These are phyloP conservation scores for Pistacia vera DNA, from an alignment of 345 rosid genomes.

Conservation along the genomic window DNA sequence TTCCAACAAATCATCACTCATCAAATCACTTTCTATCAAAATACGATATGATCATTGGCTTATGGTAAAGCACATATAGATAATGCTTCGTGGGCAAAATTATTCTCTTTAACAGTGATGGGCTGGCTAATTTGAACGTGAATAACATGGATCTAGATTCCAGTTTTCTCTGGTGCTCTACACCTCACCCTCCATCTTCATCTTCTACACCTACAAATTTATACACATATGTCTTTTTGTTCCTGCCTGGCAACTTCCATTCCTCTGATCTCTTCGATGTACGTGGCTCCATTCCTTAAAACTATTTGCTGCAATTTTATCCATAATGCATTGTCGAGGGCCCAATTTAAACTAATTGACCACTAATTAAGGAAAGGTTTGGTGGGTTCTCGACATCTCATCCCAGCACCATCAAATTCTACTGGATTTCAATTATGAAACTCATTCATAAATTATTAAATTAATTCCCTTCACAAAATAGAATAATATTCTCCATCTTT, in stretches of 20 bases:
- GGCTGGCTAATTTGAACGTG: constrained; percentile 3
- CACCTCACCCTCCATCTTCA: constrained; percentile 5
- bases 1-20: constrained; percentile 16
- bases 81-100: constrained; percentile 11
- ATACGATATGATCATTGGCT: not conserved
- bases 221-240: too few relatives aligned
- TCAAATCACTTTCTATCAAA: constrained; percentile 2
- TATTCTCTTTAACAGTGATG: constrained; percentile 4
- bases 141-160: not conserved
- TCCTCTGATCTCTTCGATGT: too few relatives aligned
- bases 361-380: too few relatives aligned
- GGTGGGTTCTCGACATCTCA: too few relatives aligned
- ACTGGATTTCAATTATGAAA: not conserved
- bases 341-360: too few relatives aligned
- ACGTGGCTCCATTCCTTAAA: too few relatives aligned
- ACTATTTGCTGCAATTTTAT: too few relatives aligned
- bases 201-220: too few relatives aligned
- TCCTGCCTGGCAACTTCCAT: too few relatives aligned
- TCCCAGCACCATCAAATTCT: too few relatives aligned
- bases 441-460: not conserved
- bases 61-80: not conserved
- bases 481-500: too few relatives aligned
- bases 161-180: constrained; percentile 11
- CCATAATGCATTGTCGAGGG: too few relatives aligned
- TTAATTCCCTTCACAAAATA: not conserved